A percentile compares a stretch with the other conserved stretches of the same genome.
Evolutionary conservation across 805 yeast species (phyloP).

Genomic region (Starmerella stigmatis): DNA sequence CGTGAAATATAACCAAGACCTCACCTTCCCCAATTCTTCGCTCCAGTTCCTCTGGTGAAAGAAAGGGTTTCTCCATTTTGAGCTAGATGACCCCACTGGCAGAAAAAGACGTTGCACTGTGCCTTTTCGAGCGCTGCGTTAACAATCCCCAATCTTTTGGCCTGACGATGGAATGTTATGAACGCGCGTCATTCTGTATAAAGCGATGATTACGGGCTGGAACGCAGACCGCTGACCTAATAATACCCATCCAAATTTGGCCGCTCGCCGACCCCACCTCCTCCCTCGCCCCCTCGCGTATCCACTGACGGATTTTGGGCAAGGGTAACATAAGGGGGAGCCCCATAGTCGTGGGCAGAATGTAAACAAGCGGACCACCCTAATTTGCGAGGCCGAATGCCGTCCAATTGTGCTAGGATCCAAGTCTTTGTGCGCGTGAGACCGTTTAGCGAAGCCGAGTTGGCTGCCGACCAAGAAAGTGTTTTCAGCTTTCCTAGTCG

Average conservation of each 20-base stretch:
- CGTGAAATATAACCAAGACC: slow-evolving; percentile 55
- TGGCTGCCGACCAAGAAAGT: not conserved
- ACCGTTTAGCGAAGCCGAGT: not conserved
- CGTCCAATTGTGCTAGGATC: not conserved
- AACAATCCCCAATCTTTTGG: too few relatives aligned
- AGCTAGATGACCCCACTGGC: too few relatives aligned
- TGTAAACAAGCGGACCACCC: not conserved
- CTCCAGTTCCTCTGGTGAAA: slow-evolving; percentile 42
- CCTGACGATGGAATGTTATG: too few relatives aligned
- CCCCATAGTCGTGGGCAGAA: not conserved
- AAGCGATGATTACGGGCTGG: not conserved
- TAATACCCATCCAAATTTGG: not conserved
- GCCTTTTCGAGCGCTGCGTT: too few relatives aligned
- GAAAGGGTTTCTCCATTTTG: too few relatives aligned
- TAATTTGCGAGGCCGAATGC: not conserved
- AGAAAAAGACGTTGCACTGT: too few relatives aligned
- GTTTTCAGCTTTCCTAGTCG: not conserved
- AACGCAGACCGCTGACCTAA: not conserved
- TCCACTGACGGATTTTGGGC: too few relatives aligned
- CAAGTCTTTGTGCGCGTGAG: slow-evolving; percentile 7
- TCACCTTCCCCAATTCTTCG: slow-evolving; percentile 56
- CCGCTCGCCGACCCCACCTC: too few relatives aligned
- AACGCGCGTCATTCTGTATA: not conserved
- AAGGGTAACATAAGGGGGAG: too few relatives aligned
- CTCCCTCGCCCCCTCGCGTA: too few relatives aligned